Evolutionary conservation across 1,284 basidiomycete genomes (phyloP).

Genomic region (Cutaneotrichosporon daszewskae): DNA sequence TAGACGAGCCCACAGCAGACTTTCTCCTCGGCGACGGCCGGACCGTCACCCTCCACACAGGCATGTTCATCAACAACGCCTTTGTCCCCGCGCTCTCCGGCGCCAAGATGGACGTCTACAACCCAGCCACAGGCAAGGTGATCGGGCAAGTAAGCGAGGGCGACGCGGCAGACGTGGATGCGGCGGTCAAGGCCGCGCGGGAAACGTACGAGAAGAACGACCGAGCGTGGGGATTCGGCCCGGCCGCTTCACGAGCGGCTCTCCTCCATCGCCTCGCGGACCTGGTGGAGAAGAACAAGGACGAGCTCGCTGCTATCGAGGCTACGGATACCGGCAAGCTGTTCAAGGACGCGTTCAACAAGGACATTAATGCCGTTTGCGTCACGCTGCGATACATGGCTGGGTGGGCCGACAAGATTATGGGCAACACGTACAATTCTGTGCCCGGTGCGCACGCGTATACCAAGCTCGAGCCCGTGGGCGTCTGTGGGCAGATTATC

Average conservation of each 20-base stretch:
- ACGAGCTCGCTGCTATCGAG: slow-evolving; percentile 66
- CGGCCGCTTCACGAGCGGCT: slow-evolving; percentile 60
- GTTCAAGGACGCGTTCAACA: slow-evolving; percentile 66
- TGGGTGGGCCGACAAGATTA: slow-evolving; percentile 62
- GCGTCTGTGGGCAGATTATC: slow-evolving; percentile 74
- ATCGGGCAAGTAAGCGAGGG: slow-evolving; percentile 33
- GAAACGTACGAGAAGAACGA: slow-evolving; percentile 64
- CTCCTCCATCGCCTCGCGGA: slow-evolving; percentile 80
- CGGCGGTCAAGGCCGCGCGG: slow-evolving; percentile 76
- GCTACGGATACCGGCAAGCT: slow-evolving; percentile 77
- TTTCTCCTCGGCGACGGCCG: slow-evolving; percentile 19
- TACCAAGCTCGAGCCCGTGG: slow-evolving; percentile 87
- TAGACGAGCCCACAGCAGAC: no score
- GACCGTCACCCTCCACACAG: slow-evolving; percentile 10
- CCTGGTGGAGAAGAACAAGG: slow-evolving; percentile 73
- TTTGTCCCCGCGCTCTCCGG: slow-evolving; percentile 25
- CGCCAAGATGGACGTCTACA: slow-evolving; percentile 27
- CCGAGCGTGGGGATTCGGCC: slow-evolving; percentile 61
- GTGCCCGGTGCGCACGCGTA: slow-evolving; percentile 56
- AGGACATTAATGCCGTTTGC: slow-evolving; percentile 75
- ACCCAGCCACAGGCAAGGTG: slow-evolving; percentile 55
- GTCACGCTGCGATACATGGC: slow-evolving; percentile 62
- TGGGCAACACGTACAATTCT: slow-evolving; percentile 53
- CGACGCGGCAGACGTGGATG: slow-evolving; percentile 63
- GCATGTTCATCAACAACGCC: slow-evolving; percentile 34